Percentiles rank a stretch among this genome's conserved stretches.
These are phyloP conservation scores for Lagenaria siceraria DNA, from an alignment of 306 rosid species.

Conservation along the genomic window DNA sequence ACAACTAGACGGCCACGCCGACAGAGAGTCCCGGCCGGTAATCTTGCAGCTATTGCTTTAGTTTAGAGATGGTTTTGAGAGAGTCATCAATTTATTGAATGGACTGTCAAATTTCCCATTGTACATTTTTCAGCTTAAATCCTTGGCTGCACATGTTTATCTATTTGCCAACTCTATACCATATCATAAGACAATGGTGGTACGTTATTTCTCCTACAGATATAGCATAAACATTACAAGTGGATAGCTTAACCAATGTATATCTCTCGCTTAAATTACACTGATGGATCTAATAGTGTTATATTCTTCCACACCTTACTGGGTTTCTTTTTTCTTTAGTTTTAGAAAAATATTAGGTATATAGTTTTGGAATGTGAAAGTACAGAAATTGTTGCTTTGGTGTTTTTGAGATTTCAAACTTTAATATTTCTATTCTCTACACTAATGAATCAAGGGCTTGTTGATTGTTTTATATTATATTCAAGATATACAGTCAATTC, in stretches of 20 bases:
- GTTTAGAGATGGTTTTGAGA: slow-evolving; percentile 1
- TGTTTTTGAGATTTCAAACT: not conserved
- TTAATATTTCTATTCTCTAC: not conserved
- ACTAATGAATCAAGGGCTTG: not conserved
- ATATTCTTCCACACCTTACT: not conserved
- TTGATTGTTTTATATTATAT: not conserved
- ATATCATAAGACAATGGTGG: not conserved
- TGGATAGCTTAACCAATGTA: slow-evolving; percentile 4
- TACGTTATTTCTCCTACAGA: not conserved
- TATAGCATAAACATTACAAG: not conserved
- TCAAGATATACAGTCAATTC: not conserved
- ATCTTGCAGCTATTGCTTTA: slow-evolving; percentile 17
- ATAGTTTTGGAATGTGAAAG: not conserved
- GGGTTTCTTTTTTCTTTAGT: not conserved
- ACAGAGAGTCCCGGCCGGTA: slow-evolving; percentile 75
- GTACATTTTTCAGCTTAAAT: slow-evolving; percentile 10
- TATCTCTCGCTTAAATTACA: not conserved
- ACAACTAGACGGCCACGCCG: slow-evolving; percentile 86
- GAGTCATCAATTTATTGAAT: slow-evolving; percentile 1
- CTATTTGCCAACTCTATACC: slow-evolving; percentile 6
- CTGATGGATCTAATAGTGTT: not conserved
- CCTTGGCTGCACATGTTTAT: slow-evolving; percentile 3
- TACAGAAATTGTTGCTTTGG: not conserved
- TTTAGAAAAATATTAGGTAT: not conserved
- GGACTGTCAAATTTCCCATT: not conserved